Conservation (phyloP, 345 rosid genomes). For the Erodium maritimum region DNA sequence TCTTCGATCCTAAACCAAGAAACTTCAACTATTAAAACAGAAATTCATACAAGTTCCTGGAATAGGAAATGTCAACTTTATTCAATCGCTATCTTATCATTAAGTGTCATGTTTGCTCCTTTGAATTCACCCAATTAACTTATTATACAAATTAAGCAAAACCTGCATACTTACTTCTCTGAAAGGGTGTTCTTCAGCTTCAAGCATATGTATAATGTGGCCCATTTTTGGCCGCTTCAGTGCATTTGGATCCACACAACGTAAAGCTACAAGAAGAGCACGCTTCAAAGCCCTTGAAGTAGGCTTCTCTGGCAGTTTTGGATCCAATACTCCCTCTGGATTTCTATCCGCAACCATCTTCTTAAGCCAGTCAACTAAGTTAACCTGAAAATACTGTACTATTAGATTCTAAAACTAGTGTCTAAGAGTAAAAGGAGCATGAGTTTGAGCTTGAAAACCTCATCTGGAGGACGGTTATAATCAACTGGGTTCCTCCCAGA, state of each 20-base stretch:
- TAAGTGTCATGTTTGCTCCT: no score
- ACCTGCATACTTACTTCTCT: slow-evolving; percentile 38
- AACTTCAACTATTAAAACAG: slow-evolving; percentile 1
- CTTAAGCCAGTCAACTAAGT: slow-evolving; percentile 88
- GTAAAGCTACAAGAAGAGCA: slow-evolving; percentile 73
- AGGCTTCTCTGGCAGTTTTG: slow-evolving; percentile 70
- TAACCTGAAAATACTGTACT: slow-evolving; percentile 40
- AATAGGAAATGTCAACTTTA: neutral
- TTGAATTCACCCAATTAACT: neutral
- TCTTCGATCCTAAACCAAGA: slow-evolving; percentile 28
- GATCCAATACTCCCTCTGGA: slow-evolving; percentile 77
- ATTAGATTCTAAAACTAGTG: slow-evolving; percentile 7
- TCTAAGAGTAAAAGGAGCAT: slow-evolving; percentile 4
- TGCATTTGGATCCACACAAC: slow-evolving; percentile 80
- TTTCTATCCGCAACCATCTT: slow-evolving; percentile 65
- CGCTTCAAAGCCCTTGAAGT: slow-evolving; percentile 59
- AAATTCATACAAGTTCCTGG: neutral
- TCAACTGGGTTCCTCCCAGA: slow-evolving; percentile 14
- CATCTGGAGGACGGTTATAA: slow-evolving; percentile 75
- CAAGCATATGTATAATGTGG: slow-evolving; percentile 82
- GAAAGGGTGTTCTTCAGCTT: slow-evolving; percentile 64
- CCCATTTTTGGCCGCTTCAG: slow-evolving; percentile 42
- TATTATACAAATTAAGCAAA: neutral
- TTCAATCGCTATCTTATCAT: no score
- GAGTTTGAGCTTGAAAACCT: slow-evolving; percentile 28